phyloP scores from a whole-genome alignment of 306 rosid species.

The barrel medic (Medicago truncatula) region DNA sequence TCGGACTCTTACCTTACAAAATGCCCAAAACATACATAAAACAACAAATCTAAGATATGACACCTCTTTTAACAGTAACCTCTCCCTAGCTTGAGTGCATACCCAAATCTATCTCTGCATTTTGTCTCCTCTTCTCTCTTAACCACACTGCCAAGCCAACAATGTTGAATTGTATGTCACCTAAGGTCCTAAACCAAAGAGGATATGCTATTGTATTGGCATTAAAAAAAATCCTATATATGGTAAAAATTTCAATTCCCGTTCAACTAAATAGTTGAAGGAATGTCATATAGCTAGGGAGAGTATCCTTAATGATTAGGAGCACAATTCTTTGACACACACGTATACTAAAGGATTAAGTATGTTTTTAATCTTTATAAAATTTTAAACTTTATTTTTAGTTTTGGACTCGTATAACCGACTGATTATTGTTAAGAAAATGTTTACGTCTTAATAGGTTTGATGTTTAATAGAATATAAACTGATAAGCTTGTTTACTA shows the following conservation, averaged over 20 bases:
- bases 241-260: constrained; percentile 6
- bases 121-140: constrained; percentile 54
- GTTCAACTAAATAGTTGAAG: not conserved
- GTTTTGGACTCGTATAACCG: too few species aligned
- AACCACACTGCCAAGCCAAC: constrained; percentile 24
- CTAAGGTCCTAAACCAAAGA: not conserved
- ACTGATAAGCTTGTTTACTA: too few species aligned
- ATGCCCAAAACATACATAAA: constrained; percentile 31
- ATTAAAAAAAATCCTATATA: not conserved
- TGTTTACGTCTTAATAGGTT: too few species aligned
- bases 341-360: too few species aligned
- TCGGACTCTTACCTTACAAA: constrained; percentile 64
- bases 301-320: not conserved
- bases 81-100: not conserved
- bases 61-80: constrained; percentile 38
- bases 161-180: constrained; percentile 49
- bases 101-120: constrained; percentile 42
- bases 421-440: too few species aligned
- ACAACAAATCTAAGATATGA: constrained; percentile 53
- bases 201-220: not conserved
- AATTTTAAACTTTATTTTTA: too few species aligned
- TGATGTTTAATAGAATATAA: too few species aligned
- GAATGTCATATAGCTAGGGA: not conserved
- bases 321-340: not conserved
- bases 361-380: too few species aligned